phyloP scores from a whole-genome alignment of 495 filamentous ascomycete species.

The Schizothecium vesticola region DNA sequence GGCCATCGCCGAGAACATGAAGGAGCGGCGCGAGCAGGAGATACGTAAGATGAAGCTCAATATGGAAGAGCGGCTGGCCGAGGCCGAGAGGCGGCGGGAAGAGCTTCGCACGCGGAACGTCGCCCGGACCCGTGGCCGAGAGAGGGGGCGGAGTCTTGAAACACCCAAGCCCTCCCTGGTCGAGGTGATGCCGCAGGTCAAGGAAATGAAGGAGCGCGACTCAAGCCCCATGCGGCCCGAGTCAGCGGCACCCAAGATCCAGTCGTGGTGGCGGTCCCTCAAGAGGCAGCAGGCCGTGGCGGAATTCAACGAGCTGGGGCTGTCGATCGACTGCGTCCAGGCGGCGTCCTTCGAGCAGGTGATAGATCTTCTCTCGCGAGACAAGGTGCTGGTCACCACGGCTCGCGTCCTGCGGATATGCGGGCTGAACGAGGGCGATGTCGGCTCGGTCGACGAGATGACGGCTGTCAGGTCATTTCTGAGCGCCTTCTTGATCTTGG shows the following conservation, averaged over 20 bases:
- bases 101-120: conserved; percentile 54
- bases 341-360: conserved; percentile 79
- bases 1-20: conserved; percentile 84
- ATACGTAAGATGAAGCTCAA: conserved; percentile 66
- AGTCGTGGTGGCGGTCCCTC: conserved; percentile 67
- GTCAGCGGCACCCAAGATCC: conserved; percentile 66
- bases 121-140: conserved; percentile 47
- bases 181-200: conserved; percentile 48
- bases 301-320: conserved; percentile 61
- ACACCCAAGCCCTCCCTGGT: conserved; percentile 38
- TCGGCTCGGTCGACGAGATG: conserved; percentile 65
- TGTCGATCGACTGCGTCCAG: conserved; percentile 69
- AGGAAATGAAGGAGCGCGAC: conserved; percentile 44
- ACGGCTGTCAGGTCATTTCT: conserved; percentile 84
- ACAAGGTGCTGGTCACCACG: conserved; percentile 64
- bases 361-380: conserved; percentile 67
- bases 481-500: conserved; percentile 86
- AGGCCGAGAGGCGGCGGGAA: conserved; percentile 71
- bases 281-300: conserved; percentile 55
- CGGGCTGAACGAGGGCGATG: conserved; percentile 64
- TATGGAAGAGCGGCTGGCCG: conserved; percentile 84
- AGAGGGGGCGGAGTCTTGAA: conserved; percentile 59
- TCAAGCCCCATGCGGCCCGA: conserved; percentile 56
- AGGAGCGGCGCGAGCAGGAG: conserved; percentile 84
- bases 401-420: conserved; percentile 70